Evolutionary conservation across 2,329 filamentous ascomycete genomes (phyloP).

Genomic region (Apiospora saccharicola): DNA sequence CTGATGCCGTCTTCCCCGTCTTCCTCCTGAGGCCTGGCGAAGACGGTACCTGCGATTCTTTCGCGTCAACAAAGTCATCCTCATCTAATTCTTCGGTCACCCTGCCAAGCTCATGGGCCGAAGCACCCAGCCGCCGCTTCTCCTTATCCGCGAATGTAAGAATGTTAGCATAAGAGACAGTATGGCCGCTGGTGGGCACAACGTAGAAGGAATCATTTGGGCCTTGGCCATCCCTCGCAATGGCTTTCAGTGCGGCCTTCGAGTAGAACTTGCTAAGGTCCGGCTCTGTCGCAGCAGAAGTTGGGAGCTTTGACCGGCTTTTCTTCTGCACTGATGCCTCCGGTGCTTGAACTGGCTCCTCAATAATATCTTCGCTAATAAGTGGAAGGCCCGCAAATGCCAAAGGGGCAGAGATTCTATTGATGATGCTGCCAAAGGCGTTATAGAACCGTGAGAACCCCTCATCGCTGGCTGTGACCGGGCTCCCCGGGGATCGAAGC

Average conservation of each 20-base stretch:
- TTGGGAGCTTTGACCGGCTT: slow-evolving; percentile 44
- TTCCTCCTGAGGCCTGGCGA: slow-evolving; percentile 51
- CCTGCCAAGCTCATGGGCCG: slow-evolving; percentile 48
- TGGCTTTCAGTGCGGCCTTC: slow-evolving; percentile 80
- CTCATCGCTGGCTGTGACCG: slow-evolving; percentile 63
- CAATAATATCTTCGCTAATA: slow-evolving; percentile 55
- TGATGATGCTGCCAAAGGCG: slow-evolving; percentile 88
- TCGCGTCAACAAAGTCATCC: slow-evolving; percentile 90
- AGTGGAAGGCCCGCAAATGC: slow-evolving; percentile 93
- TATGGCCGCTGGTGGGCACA: slow-evolving; percentile 89
- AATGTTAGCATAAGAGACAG: slow-evolving; percentile 92
- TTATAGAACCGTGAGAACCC: slow-evolving; percentile 92
- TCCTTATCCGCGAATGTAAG: slow-evolving; percentile 74
- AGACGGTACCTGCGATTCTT: slow-evolving; percentile 65
- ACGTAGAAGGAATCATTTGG: slow-evolving; percentile 88
- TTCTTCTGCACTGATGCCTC: slow-evolving; percentile 47
- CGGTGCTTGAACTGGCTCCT: slow-evolving; percentile 49
- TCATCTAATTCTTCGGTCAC: slow-evolving; percentile 69
- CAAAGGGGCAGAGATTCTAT: slow-evolving; percentile 85
- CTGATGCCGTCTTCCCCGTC: slow-evolving; percentile 49
- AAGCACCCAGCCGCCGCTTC: slow-evolving; percentile 64
- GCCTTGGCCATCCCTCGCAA: slow-evolving; percentile 72
- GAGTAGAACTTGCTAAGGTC: slow-evolving; percentile 88
- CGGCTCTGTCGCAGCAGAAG: slow-evolving; percentile 60
- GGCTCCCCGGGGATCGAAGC: slow-evolving; percentile 39